Evolutionary conservation across 2,329 filamentous ascomycete species (phyloP), one percentile per base, ranked within the genome.

Genomic region (Aspergillus brunneoviolaceus): DNA sequence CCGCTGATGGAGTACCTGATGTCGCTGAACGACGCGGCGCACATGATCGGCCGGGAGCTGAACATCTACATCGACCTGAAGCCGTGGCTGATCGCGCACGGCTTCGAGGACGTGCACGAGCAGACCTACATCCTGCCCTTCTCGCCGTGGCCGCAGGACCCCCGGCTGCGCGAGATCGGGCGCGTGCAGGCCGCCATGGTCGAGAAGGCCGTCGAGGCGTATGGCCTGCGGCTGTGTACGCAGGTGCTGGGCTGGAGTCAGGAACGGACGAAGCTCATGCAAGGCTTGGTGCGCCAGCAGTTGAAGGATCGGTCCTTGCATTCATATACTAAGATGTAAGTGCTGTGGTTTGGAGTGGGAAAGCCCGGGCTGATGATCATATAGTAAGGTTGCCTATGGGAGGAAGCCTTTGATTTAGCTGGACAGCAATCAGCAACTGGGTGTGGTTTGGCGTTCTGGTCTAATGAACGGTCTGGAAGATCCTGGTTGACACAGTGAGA

Each of bases 101-200:
- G 65, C 1, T 75, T 75, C 50, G 60, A 68, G 12, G 59, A 69
- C 19, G 61, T 72, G 11, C 31, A 61, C n/a, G 45, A 65, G 21
- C 48, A 61, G 25, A 63, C 66, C 25, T 65, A 65, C 45, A 61
- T 68, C 31, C 62, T 65, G 21, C 72, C 73, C 0, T 65, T 70
- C n/a, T 70, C 69, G 3, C 63, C 64, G 14, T 76, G 73, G 73
- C 69, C 69, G 5, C 70, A 69, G 56, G 65, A 74, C 42, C 57
- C 63, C 1, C 60, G 63, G 23, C 55, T 70, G 33, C 72, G 73
- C 39, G 65, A 69, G 19, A 60, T 72, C 4, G 72, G 67, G 1
- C 39, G 39, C 2, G 39, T 45, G 39, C 62, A 49, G 29, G 59
- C 62, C 33, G 53, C 55, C 4, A 59, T 59, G 57, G 47, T 59